These are phyloP conservation scores for Gnomoniopsis smithogilvyi DNA, from an alignment of 2,329 filamentous ascomycete genomes.

Conservation along the genomic window DNA sequence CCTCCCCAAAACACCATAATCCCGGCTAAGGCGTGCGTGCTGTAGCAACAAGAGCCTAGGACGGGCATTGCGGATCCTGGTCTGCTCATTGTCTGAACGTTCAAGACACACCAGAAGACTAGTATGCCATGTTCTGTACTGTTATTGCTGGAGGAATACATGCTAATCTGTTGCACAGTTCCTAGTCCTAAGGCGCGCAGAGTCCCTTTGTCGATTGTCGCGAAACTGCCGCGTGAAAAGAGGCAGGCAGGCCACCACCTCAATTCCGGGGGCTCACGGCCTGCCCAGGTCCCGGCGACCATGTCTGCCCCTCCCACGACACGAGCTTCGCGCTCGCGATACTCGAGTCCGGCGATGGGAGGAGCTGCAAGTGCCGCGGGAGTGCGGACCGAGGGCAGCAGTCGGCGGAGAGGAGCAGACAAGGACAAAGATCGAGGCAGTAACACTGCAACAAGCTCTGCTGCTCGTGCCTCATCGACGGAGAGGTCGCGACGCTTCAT, in stretches of 20 bases:
- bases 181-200: neutral
- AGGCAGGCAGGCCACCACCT: slow-evolving; percentile 3
- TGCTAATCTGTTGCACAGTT: slow-evolving; percentile 4
- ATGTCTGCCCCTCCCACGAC: slow-evolving; percentile 33
- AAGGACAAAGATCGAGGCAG: slow-evolving; percentile 8
- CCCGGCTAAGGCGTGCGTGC: neutral
- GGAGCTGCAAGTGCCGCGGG: slow-evolving; percentile 23
- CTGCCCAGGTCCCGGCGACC: slow-evolving; percentile 20
- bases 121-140: neutral
- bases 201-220: neutral
- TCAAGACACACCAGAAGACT: neutral
- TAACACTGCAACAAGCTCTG: neutral
- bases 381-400: slow-evolving; percentile 17
- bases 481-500: slow-evolving; percentile 42
- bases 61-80: neutral
- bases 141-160: neutral
- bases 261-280: slow-evolving; percentile 19
- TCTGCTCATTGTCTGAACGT: neutral
- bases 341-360: slow-evolving; percentile 44
- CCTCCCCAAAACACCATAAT: neutral
- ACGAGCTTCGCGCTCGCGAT: slow-evolving; percentile 53
- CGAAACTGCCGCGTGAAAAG: neutral
- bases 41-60: neutral
- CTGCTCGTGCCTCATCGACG: slow-evolving; percentile 18
- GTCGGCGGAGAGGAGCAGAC: slow-evolving; percentile 18